Evolutionary conservation across 768 basidiomycete genomes (phyloP).

Genomic region (Sporobolomyces roseus): DNA sequence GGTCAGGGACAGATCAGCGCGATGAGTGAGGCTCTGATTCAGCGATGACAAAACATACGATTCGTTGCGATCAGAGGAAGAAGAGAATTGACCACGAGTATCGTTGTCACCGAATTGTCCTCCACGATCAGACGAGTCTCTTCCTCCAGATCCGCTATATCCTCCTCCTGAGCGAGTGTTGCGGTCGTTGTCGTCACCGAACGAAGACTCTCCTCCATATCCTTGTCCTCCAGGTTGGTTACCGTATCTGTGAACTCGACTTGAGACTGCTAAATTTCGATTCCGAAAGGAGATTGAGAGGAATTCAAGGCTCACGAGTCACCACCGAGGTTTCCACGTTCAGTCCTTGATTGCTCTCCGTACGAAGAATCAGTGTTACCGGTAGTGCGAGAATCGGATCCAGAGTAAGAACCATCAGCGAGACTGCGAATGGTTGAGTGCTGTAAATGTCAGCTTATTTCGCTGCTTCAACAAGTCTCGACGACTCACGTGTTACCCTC

Average conservation of each 20-base stretch:
- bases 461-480: too few relatives aligned
- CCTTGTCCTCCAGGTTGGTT: conserved; percentile 16
- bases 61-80: background rate
- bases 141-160: background rate
- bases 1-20: background rate
- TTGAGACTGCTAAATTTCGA: background rate
- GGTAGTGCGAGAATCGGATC: too few relatives aligned
- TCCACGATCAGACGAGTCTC: background rate
- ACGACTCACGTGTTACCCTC: too few relatives aligned
- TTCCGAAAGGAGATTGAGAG: background rate
- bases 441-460: too few relatives aligned
- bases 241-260: background rate
- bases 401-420: conserved; percentile 9
- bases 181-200: background rate
- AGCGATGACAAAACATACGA: background rate
- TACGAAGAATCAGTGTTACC: conserved; percentile 5
- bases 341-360: background rate
- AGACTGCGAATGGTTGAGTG: background rate
- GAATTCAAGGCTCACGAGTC: conserved; percentile 4
- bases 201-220: conserved; percentile 1
- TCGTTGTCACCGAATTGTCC: conserved; percentile 12
- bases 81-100: background rate
- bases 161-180: background rate
- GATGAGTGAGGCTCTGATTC: background rate
- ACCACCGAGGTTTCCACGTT: conserved; percentile 9